These are phyloP conservation scores for Hamamelis virginiana DNA, from an alignment of 164 flowering plant genomes.

Conservation along the genomic window DNA sequence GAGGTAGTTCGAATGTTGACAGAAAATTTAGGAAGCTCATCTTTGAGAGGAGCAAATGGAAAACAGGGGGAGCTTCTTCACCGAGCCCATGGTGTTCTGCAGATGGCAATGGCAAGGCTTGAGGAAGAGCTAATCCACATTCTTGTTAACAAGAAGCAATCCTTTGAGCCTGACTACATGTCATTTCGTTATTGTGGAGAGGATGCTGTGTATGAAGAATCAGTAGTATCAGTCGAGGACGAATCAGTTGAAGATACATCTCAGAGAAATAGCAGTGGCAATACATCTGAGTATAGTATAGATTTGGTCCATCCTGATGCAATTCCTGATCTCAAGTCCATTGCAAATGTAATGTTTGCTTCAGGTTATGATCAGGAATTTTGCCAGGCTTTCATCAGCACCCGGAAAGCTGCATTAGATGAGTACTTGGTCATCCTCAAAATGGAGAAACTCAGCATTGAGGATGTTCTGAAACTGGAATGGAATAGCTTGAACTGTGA, in stretches of 20 bases:
- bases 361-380: slow-evolving; percentile 41
- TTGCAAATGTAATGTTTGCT: slow-evolving; percentile 40
- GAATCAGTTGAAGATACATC: slow-evolving; percentile 20
- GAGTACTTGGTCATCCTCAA: slow-evolving; percentile 35
- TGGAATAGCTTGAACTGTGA: slow-evolving; percentile 28
- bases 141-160: slow-evolving; percentile 32
- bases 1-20: slow-evolving; percentile 27
- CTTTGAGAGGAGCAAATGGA: slow-evolving; percentile 6
- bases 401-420: slow-evolving; percentile 33
- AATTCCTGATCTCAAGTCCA: slow-evolving; percentile 35
- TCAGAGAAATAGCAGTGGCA: slow-evolving; percentile 8
- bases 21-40: slow-evolving; percentile 11
- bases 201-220: slow-evolving; percentile 26
- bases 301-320: slow-evolving; percentile 36
- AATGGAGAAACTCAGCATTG: slow-evolving; percentile 37
- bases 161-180: slow-evolving; percentile 24
- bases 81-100: slow-evolving; percentile 30
- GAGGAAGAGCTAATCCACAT: slow-evolving; percentile 39
- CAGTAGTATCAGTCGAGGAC: slow-evolving; percentile 29
- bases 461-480: slow-evolving; percentile 45
- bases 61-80: slow-evolving; percentile 16
- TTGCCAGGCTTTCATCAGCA: slow-evolving; percentile 26
- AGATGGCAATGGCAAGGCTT: slow-evolving; percentile 48
- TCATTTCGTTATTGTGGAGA: slow-evolving; percentile 18
- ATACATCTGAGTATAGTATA: slow-evolving; percentile 15